Evolutionary conservation across 108 stramenopile species (phyloP).

Genomic region (Bacterosira constricta): DNA sequence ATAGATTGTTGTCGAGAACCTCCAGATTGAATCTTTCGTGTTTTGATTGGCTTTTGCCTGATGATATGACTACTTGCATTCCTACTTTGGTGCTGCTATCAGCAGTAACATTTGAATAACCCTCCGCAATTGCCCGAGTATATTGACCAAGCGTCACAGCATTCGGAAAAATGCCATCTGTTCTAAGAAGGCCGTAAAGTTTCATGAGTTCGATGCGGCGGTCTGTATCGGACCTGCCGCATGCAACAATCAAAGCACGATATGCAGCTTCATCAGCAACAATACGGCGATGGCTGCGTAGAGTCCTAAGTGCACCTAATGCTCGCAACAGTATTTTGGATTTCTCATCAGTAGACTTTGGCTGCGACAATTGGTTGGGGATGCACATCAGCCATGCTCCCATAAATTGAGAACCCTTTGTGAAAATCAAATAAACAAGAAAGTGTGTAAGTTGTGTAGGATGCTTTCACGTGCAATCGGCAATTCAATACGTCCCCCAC

Average conservation of each 20-base stretch:
- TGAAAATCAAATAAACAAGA: not conserved
- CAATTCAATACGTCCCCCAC: too few species aligned
- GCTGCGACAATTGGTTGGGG: slow-evolving; percentile 70
- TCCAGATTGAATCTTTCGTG: slow-evolving; percentile 34
- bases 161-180: slow-evolving; percentile 83
- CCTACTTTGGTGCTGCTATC: slow-evolving; percentile 31
- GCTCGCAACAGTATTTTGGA: slow-evolving; percentile 74
- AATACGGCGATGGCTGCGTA: slow-evolving; percentile 74
- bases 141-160: slow-evolving; percentile 90
- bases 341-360: slow-evolving; percentile 59
- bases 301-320: slow-evolving; percentile 75
- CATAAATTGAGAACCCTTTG: slow-evolving; percentile 78
- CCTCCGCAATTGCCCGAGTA: slow-evolving; percentile 86
- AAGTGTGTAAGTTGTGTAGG: too few species aligned
- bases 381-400: slow-evolving; percentile 83
- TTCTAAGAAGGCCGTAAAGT: slow-evolving; percentile 77
- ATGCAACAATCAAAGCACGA: slow-evolving; percentile 81
- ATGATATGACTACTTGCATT: slow-evolving; percentile 25
- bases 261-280: slow-evolving; percentile 89
- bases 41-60: not conserved
- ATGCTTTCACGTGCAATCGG: too few species aligned
- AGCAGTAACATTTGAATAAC: slow-evolving; percentile 69
- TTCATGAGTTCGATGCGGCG: slow-evolving; percentile 76
- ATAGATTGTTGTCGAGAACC: slow-evolving; percentile 62
- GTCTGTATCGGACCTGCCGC: slow-evolving; percentile 75